A percentile compares a stretch with the other conserved stretches of the same genome.
Conservation (phyloP, 73 alveolate species). For the Paramecium primaurelia region DNA sequence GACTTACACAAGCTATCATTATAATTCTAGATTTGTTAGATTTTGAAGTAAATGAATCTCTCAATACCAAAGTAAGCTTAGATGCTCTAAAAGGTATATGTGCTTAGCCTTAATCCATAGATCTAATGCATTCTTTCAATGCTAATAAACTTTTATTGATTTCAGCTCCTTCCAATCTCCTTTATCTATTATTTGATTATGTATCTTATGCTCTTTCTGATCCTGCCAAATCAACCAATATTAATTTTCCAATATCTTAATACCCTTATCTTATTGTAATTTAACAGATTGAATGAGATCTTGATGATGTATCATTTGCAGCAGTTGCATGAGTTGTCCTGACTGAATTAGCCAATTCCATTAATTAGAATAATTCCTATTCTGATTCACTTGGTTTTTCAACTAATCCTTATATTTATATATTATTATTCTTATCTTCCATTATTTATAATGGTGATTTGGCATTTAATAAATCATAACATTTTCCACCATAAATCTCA, state of each 20-base stretch:
- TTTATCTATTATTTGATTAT: conserved; percentile 85
- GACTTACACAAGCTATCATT: conserved; percentile 97
- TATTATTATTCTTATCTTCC: conserved; percentile 90
- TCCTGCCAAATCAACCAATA: conserved; percentile 96
- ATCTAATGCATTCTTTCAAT: conserved; percentile 97
- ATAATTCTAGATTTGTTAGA: conserved; percentile 86
- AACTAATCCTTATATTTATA: conserved; percentile 88
- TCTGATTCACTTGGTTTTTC: conserved; percentile 84
- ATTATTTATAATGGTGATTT: conserved; percentile 83
- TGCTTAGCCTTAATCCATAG: conserved; percentile 86
- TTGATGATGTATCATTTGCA: conserved; percentile 94
- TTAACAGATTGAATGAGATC: conserved; percentile 96
- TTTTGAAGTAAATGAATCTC: conserved; percentile 94
- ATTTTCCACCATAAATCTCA: conserved; percentile 97
- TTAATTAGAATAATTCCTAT: conserved; percentile 86
- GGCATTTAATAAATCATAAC: conserved; percentile 92
- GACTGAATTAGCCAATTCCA: conserved; percentile 86
- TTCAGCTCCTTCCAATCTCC: conserved; percentile 98
- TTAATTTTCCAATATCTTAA: conserved; percentile 83
- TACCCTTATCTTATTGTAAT: conserved; percentile 78
- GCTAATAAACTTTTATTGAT: conserved; percentile 95
- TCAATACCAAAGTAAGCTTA: conserved; percentile 93
- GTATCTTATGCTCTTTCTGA: conserved; percentile 98
- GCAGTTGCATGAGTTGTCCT: conserved; percentile 97
- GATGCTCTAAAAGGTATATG: conserved; percentile 99